Evolutionary conservation across 1,284 basidiomycete species (phyloP).

Genomic region (Trametes versicolor): DNA sequence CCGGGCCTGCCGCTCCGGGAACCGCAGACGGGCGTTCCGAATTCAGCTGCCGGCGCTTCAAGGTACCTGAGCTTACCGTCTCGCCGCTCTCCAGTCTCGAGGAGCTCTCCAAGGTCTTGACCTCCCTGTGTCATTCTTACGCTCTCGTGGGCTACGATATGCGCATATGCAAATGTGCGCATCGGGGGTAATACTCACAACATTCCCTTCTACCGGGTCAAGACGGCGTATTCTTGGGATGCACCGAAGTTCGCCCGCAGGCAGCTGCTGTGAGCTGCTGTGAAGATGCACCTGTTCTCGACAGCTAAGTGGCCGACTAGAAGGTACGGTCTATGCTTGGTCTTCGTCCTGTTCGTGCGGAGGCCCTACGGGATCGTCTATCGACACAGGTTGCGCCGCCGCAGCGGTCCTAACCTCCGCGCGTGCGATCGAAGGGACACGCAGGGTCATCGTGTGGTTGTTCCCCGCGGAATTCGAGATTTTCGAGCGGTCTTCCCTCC

Average conservation of each 20-base stretch:
- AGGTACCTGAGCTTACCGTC: neutral
- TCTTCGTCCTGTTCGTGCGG: too few species aligned
- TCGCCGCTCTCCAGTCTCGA: neutral
- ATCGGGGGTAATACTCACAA: neutral
- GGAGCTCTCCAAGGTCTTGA: neutral
- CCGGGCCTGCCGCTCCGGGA: neutral
- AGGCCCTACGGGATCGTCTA: neutral
- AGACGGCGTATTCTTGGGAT: neutral
- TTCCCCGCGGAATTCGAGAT: slow-evolving; percentile 14
- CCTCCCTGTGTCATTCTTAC: neutral
- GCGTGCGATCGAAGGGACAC: neutral
- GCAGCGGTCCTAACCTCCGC: slow-evolving; percentile 3
- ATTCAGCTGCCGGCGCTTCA: neutral
- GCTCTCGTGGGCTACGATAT: neutral
- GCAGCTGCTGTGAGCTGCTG: neutral
- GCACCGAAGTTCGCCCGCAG: neutral
- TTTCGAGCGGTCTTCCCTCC: neutral
- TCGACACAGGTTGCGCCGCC: slow-evolving; percentile 4
- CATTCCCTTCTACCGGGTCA: neutral
- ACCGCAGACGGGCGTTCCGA: neutral
- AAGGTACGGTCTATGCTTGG: neutral
- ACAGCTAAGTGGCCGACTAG: neutral
- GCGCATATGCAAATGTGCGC: neutral
- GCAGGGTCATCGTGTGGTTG: slow-evolving; percentile 9
- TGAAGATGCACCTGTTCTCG: neutral